Evolutionary conservation across 2,329 filamentous ascomycete genomes (phyloP).

Genomic region (Neonectria neomacrospora): DNA sequence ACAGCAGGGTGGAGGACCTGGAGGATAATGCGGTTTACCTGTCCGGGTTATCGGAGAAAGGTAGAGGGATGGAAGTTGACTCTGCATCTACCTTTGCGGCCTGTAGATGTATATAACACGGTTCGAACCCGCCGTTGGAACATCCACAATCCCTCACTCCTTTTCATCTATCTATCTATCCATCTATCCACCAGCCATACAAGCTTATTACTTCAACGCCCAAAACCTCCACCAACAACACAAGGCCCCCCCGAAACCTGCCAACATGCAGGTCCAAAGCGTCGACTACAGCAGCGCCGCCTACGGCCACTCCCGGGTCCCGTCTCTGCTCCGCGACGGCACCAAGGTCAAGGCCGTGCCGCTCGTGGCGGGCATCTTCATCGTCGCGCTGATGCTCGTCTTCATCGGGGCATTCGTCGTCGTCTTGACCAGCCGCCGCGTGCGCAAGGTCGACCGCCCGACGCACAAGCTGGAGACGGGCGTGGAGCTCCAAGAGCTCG

Average conservation of each 20-base stretch:
- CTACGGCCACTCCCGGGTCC: background rate
- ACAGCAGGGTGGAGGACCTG: background rate
- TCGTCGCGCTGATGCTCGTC: background rate
- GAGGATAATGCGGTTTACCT: background rate
- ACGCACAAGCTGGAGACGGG: background rate
- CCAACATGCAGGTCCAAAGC: constrained; percentile 7
- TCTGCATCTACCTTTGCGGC: background rate
- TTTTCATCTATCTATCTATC: no score
- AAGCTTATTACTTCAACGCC: no score
- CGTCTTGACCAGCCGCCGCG: background rate
- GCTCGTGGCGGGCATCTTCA: background rate
- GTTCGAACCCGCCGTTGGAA: background rate
- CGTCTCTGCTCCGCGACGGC: background rate
- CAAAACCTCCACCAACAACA: no score
- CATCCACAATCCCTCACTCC: background rate
- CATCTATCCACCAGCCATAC: no score
- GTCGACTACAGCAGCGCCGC: background rate
- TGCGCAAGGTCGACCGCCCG: background rate
- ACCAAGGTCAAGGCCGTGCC: background rate
- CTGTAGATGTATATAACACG: background rate
- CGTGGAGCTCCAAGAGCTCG: background rate
- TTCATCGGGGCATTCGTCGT: background rate
- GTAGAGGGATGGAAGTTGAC: background rate
- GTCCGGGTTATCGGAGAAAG: background rate
- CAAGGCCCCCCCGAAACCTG: no score